Evolutionary conservation across 805 yeast genomes (phyloP).

Genomic region (Pichia nakasei): DNA sequence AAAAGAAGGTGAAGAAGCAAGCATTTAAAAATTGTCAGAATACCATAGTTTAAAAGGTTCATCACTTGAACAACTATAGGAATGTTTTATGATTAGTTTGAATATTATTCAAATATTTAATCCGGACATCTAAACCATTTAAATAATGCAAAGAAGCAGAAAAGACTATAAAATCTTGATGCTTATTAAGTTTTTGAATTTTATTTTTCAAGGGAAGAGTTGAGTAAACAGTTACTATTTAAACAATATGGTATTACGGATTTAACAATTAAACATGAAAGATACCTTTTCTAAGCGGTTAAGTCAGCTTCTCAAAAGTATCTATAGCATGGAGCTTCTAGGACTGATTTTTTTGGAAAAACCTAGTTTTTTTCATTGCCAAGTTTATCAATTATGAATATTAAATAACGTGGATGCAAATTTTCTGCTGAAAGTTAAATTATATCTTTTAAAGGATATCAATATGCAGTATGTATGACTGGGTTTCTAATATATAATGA

Average conservation of each 20-base stretch:
- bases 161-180: background rate
- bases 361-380: constrained; percentile 67
- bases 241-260: constrained; percentile 33
- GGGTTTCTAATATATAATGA: constrained; percentile 55
- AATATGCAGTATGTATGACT: constrained; percentile 53
- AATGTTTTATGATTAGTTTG: constrained; percentile 4
- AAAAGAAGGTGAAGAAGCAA: background rate
- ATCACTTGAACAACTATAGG: background rate
- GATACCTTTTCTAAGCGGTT: no score
- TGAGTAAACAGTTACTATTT: constrained; percentile 41
- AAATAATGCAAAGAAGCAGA: background rate
- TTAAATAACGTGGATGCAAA: constrained; percentile 54
- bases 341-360: constrained; percentile 70
- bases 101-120: constrained; percentile 23
- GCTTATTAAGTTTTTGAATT: background rate
- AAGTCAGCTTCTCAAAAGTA: no score
- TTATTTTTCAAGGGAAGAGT: constrained; percentile 15
- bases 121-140: constrained; percentile 32
- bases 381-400: constrained; percentile 48
- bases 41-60: background rate
- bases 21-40: no score
- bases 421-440: constrained; percentile 78
- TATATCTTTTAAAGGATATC: constrained; percentile 62
- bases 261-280: constrained; percentile 39
- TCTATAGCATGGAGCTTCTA: constrained; percentile 32